phyloP scores from a whole-genome alignment of 306 rosid species.

The Cyamopsis tetragonoloba region DNA sequence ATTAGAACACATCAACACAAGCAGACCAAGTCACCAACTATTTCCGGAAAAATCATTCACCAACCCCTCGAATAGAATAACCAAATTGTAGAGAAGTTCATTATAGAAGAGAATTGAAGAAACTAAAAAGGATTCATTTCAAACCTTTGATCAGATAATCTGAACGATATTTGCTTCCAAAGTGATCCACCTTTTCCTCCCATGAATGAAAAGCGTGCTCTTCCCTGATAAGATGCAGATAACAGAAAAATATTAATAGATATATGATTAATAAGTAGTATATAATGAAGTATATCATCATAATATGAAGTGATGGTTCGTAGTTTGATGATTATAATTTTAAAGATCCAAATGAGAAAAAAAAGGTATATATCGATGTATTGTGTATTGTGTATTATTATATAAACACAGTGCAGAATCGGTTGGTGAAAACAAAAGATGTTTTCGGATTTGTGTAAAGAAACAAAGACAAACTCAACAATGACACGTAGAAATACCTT shows the following conservation, averaged over 20 bases:
- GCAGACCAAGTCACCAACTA: background rate
- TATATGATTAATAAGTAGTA: background rate
- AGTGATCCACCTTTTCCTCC: conserved; percentile 93
- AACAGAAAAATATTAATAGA: background rate
- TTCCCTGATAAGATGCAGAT: conserved; percentile 50
- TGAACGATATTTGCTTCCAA: conserved; percentile 83
- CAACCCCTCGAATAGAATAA: background rate
- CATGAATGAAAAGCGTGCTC: conserved; percentile 97
- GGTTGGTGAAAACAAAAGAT: background rate
- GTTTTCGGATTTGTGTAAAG: conserved; percentile 7
- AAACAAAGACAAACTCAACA: background rate
- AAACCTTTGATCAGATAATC: conserved; percentile 75
- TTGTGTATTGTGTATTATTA: no score
- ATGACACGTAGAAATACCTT: conserved; percentile 49
- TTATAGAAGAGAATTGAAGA: conserved; percentile 15
- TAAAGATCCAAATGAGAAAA: conserved; percentile 9
- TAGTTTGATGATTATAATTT: background rate
- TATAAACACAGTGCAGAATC: background rate
- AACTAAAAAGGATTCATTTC: conserved; percentile 12
- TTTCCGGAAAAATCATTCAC: conserved; percentile 2
- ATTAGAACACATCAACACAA: background rate
- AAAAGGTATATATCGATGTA: no score
- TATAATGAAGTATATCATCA: background rate
- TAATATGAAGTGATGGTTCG: conserved; percentile 7
- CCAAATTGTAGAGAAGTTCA: background rate